Base-by-base conservation (phyloP, 768 basidiomycete genomes). In the Leccinum longicurvipes region DNA sequence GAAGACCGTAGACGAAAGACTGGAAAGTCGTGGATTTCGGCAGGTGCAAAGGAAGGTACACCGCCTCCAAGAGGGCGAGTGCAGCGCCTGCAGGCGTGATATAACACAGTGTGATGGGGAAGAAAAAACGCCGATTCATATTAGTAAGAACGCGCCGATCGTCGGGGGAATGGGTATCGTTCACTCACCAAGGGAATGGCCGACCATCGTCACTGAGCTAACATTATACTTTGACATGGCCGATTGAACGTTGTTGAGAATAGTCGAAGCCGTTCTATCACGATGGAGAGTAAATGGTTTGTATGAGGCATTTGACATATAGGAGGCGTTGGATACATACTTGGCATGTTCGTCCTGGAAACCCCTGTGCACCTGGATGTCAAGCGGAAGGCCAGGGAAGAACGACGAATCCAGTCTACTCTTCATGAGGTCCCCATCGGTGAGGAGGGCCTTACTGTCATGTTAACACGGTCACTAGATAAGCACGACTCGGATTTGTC, bases 341-440 rank as follows among this genome's bases (percentile, higher is more conserved):
- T 54, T 61, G 2, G 78, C 70, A 2, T 84, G 83, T 5, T 70
- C 74, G 0, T 63, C 56, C 14, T 45, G 63, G 60, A 84, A 84
- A 1, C 82, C 83, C 5, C 54, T 51, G 59, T 83, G 82, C 1
- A 73, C 76, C 54, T 72, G 11, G 3, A 84, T 65, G 17, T 53
- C 58, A 2, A 74, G 71, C 44, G 64, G 55, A 14, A 83, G 29
- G 0, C 77, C 78, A 0, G 79, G 80, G 69, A 83, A 85, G 3
- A 82, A 71, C 0, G 69, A 56, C 1, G 74, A 21, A 54, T 78
- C 63, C n/a, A 81, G 62, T 2, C 27, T 50, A 4, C 55, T 55
- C 45, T 70, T 64, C 34, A 69, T 15, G 50, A 79, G 36, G 45
- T 79, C 57, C 0, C 28, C 56, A 57, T 82, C 81, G 0, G 77